A percentile compares a stretch with the other conserved stretches of the same genome.
phyloP scores from a whole-genome alignment of 2,329 filamentous ascomycete species.

The Sordariomycetes sp. region DNA sequence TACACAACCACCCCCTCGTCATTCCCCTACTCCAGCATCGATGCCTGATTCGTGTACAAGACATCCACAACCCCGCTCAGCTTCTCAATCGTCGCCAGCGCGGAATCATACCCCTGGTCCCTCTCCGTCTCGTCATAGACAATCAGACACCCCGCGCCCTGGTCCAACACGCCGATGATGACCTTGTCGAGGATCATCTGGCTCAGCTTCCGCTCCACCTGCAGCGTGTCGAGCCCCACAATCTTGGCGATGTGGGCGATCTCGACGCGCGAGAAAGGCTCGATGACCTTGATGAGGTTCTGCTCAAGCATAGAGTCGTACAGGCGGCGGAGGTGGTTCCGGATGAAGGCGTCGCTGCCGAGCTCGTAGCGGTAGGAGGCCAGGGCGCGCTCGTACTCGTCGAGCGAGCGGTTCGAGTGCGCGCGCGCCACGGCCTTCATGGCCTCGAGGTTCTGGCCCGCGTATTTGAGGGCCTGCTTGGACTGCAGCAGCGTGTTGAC shows the following conservation, averaged over 20 bases:
- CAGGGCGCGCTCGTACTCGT: conserved; percentile 92
- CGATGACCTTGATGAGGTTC: conserved; percentile 98
- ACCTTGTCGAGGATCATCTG: conserved; percentile 99
- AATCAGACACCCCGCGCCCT: conserved; percentile 94
- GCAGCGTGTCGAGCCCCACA: conserved; percentile 88
- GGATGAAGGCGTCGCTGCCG: conserved; percentile 88
- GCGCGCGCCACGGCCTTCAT: conserved; percentile 98
- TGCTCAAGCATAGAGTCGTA: conserved; percentile 99
- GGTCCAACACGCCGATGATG: conserved; percentile 92
- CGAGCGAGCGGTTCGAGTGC: conserved; percentile 86
- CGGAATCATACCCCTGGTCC: conserved; percentile 88
- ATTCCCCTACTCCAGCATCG: conserved; percentile 64
- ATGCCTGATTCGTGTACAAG: conserved; percentile 94
- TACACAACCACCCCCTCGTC: conserved; percentile 3
- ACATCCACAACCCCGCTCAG: conserved; percentile 94
- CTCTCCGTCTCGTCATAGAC: conserved; percentile 92
- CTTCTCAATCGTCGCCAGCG: conserved; percentile 91
- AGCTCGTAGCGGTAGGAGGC: conserved; percentile 87
- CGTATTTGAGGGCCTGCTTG: conserved; percentile 95
- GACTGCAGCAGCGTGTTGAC: conserved; percentile 89
- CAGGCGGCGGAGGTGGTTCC: conserved; percentile 85
- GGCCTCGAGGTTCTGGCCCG: conserved; percentile 87
- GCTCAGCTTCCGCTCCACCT: conserved; percentile 94
- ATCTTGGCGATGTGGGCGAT: conserved; percentile 95
- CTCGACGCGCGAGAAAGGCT: conserved; percentile 94